Conservation (phyloP, 257 asterid species). For the Parsonsia alboflavescens region DNA sequence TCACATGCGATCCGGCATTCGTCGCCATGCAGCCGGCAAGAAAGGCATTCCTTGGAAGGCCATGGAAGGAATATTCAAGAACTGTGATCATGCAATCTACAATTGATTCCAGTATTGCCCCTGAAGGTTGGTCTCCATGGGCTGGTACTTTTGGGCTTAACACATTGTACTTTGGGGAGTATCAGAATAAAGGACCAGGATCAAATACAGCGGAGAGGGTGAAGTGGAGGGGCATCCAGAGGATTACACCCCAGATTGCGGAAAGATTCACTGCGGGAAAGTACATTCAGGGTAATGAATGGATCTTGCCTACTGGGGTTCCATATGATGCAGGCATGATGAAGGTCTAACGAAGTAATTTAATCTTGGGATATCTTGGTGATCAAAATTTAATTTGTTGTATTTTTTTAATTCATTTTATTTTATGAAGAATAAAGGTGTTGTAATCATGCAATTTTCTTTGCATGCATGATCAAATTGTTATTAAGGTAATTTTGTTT, state of each 20-base stretch:
- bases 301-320: slow-evolving; percentile 46
- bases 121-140: slow-evolving; percentile 82
- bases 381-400: no score
- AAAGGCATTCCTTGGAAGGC: slow-evolving; percentile 59
- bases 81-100: slow-evolving; percentile 59
- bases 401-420: no score
- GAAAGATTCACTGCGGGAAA: slow-evolving; percentile 40
- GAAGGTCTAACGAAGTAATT: slow-evolving; percentile 7
- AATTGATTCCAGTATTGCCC: slow-evolving; percentile 49
- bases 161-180: slow-evolving; percentile 70
- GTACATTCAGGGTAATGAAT: slow-evolving; percentile 34
- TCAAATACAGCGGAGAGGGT: slow-evolving; percentile 41
- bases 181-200: slow-evolving; percentile 59
- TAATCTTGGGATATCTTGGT: no score
- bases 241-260: slow-evolving; percentile 50
- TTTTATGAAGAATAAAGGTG: no score
- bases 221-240: slow-evolving; percentile 60
- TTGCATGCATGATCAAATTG: no score
- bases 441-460: no score
- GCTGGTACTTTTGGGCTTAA: slow-evolving; percentile 46
- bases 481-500: no score
- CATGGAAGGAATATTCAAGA: slow-evolving; percentile 76
- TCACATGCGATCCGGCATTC: slow-evolving; percentile 47
- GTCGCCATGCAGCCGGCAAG: slow-evolving; percentile 15
- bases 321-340: slow-evolving; percentile 47